A percentile compares a stretch with the other conserved stretches of the same genome.
Conservation (phyloP, 75 land plant species). For the Selaginella moellendorffii region DNA sequence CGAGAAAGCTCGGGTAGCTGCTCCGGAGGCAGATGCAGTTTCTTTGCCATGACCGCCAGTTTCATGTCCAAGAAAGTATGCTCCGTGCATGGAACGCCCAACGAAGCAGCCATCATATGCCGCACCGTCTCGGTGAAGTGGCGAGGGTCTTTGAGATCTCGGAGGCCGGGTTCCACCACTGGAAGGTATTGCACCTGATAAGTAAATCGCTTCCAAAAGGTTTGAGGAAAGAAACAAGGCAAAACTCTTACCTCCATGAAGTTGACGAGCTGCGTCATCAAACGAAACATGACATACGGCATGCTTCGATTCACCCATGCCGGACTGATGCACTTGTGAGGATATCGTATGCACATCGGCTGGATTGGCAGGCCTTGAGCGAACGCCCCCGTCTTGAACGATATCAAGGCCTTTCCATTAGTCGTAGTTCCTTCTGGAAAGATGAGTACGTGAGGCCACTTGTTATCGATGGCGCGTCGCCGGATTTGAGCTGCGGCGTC, state of each 20-base stretch:
- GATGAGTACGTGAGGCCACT: conserved; percentile 27
- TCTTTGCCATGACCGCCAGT: conserved; percentile 17
- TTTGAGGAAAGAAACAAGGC: not conserved
- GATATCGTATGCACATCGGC: conserved; percentile 25
- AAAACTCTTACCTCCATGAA: conserved; percentile 20
- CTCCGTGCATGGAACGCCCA: conserved; percentile 17
- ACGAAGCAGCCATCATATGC: conserved; percentile 19
- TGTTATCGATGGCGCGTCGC: conserved; percentile 28
- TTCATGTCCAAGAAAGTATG: conserved; percentile 23
- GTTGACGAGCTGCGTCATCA: conserved; percentile 29
- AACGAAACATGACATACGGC: conserved; percentile 15
- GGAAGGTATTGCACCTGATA: conserved; percentile 30
- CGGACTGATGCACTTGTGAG: conserved; percentile 23
- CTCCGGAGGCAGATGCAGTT: conserved; percentile 19
- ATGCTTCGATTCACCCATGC: conserved; percentile 20
- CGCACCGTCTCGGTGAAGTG: conserved; percentile 21
- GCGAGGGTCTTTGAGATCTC: conserved; percentile 19
- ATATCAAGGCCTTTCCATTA: conserved; percentile 23
- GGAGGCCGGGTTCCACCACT: conserved; percentile 17
- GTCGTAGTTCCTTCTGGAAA: conserved; percentile 32
- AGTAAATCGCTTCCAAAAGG: not conserved
- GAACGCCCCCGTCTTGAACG: conserved; percentile 27
- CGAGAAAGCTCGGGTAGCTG: conserved; percentile 17
- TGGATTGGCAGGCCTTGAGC: conserved; percentile 29
- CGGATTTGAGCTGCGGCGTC: conserved; percentile 24